These are phyloP conservation scores for Pelargonium nanum DNA, from an alignment of 345 rosid genomes.

Conservation along the genomic window DNA sequence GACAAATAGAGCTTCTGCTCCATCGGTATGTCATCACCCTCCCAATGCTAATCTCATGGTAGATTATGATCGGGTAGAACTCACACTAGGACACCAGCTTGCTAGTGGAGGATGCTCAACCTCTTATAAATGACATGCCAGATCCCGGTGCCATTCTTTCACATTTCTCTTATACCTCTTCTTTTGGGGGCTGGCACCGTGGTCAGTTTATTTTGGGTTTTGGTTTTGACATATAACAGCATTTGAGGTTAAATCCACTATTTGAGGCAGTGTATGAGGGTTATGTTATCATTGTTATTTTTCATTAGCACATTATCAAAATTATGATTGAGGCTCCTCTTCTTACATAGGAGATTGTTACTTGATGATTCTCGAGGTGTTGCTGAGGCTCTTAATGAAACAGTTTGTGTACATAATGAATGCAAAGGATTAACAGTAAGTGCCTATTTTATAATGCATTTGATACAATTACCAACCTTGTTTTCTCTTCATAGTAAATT, in stretches of 20 bases:
- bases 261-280: not conserved
- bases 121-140: no score
- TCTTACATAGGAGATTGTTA: constrained; percentile 60
- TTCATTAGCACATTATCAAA: not conserved
- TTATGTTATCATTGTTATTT: no score
- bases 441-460: constrained; percentile 1
- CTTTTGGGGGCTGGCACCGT: no score
- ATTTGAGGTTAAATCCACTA: not conserved
- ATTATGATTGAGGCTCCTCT: constrained; percentile 11
- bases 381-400: constrained; percentile 75
- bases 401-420: constrained; percentile 52
- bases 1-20: constrained; percentile 92
- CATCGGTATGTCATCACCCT: constrained; percentile 46
- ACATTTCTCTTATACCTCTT: no score
- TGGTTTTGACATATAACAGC: no score
- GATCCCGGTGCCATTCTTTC: no score
- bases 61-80: no score
- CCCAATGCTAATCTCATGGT: constrained; percentile 1
- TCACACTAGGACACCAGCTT: no score
- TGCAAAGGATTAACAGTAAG: constrained; percentile 80
- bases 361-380: constrained; percentile 92
- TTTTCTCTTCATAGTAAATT: no score
- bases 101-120: no score
- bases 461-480: no score
- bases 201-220: no score